Evolutionary conservation across 257 asterid species (phyloP), one percentile per base, ranked within the genome.

Genomic region (Leonotis leonurus): DNA sequence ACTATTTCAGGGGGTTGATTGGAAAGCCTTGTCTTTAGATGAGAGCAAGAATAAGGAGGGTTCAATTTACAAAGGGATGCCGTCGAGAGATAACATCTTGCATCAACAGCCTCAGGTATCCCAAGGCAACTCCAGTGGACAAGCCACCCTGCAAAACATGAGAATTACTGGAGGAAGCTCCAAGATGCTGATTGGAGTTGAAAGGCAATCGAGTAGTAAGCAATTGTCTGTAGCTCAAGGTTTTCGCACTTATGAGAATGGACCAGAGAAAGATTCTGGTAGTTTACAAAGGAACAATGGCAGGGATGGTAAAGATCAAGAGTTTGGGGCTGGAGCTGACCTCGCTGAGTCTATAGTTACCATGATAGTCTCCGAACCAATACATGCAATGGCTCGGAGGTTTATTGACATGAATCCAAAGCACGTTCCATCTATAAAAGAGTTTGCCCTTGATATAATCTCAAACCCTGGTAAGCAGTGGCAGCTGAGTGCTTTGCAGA

Each of bases 1-100:
- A 6, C 37, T 93, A 70, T 89, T 93, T 77, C 92, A 93, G 74
- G 97, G 95, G 50, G 96, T 93, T 27, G 96, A 93, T 66, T 89
- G 99, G 99, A 95, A 89, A 73, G 90, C 89, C 68, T 75, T 89
- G 68, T 64, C 99, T n/a, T 67, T 76, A 18, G 90, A 83, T 6
- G 97, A 87, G 73, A 77, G 78, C 53, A 83, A 87, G 70, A 77
- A 61, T 57, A 81, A 77, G 77, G 97, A 84, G 33, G 74, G 69
- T 64, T 83, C 89, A 18, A 58, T 67, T 45, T 73, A 65, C 78
- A 88, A 74, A 62, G 78, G 78, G 51, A 71, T 68, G 48, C 32
- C 87, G 21, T 67, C 87, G 24, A 74, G 78, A 73, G 96, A 80
- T 45, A 83, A 75, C 69, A 79, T 73, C 59, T 14, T 65, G 62